Evolutionary conservation across 2,329 filamentous ascomycete genomes (phyloP), one percentile per base, ranked within the genome.

Genomic region (Neonectria faginata): DNA sequence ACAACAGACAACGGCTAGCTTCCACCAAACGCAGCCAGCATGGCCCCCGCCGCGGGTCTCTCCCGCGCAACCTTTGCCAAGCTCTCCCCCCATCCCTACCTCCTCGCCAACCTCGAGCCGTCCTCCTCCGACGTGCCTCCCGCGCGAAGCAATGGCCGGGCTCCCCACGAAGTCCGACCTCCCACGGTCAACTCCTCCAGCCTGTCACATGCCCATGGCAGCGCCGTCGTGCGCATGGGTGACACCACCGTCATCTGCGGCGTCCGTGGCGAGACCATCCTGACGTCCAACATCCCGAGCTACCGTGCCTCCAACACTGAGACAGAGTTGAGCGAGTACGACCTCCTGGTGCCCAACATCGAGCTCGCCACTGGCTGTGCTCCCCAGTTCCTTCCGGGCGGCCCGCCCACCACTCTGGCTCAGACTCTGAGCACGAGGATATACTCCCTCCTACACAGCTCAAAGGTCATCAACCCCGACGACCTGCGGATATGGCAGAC

Each of bases 171-270:
- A 73, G 88, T 90, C 63, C 90, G 96, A 48, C 78, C 84, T 22
- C 89, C 92, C n/a, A 89, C 89, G 36, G 85, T 96, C 72, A 96
- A 97, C 79, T 89, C 89, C 0, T 92, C 92, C 27, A 96, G 93
- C 22, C 84, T 99, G 54, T 92, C 93, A 0, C 94, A 99, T 78
- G 91, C 93, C 60, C 91, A 97, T 76, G 96, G 96, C 56, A 97
- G 93, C 73, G 91, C 95, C 1, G 91, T 98, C 0, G 92, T 98
- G 54, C 89, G 96, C 39, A 84, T 92, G 56, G 96, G 96, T 51
- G 93, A 97, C 78, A 98, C 95, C 1, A 94, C 93, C 1, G 93
- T 94, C n/a, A 94, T 99, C 41, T 97, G 94, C 76, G 96, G 95
- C 62, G 89, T 99, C 20, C 89, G 95, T 48, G 94, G 86, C 57